Percentiles rank a stretch among this genome's conserved stretches.
Conservation (phyloP, 2,329 filamentous ascomycete species). For the Aphanoascus verrucosus region DNA sequence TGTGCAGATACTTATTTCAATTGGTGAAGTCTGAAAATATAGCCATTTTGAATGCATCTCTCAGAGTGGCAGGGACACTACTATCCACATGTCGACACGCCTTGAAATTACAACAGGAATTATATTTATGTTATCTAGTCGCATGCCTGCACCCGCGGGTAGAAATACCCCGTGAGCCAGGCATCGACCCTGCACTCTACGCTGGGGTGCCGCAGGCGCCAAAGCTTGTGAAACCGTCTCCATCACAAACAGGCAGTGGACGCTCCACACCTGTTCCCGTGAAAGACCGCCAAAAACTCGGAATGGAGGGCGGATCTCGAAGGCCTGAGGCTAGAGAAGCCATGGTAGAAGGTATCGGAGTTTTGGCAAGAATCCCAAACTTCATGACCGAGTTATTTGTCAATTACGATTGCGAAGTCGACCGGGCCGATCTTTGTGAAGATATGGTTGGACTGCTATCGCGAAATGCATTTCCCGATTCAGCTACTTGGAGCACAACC, state of each 20-base stretch:
- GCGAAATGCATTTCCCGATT: constrained; percentile 90
- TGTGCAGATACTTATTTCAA: constrained; percentile 93
- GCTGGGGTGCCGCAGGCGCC: constrained; percentile 86
- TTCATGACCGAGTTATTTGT: constrained; percentile 94
- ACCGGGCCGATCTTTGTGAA: constrained; percentile 83
- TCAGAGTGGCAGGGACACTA: constrained; percentile 83
- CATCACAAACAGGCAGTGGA: constrained; percentile 65
- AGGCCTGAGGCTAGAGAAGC: constrained; percentile 94
- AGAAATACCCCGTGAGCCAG: constrained; percentile 79
- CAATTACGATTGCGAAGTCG: constrained; percentile 94
- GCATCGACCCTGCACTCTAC: constrained; percentile 85
- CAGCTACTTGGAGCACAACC: constrained; percentile 96
- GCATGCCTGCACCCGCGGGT: constrained; percentile 89
- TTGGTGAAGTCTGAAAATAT: constrained; percentile 93
- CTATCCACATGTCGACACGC: constrained; percentile 82
- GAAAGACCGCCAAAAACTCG: constrained; percentile 83
- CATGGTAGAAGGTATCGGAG: constrained; percentile 94
- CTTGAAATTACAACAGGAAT: constrained; percentile 89
- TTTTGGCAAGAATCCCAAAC: constrained; percentile 79
- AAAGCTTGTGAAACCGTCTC: constrained; percentile 69
- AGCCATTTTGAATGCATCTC: constrained; percentile 81
- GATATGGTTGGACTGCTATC: constrained; percentile 90
- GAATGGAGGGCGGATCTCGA: constrained; percentile 78
- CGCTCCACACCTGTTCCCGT: constrained; percentile 82
- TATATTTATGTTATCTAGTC: constrained; percentile 88